Evolutionary conservation across 345 rosid species (phyloP), one percentile per base, ranked within the genome.

Genomic region (Gossypium anomalum): DNA sequence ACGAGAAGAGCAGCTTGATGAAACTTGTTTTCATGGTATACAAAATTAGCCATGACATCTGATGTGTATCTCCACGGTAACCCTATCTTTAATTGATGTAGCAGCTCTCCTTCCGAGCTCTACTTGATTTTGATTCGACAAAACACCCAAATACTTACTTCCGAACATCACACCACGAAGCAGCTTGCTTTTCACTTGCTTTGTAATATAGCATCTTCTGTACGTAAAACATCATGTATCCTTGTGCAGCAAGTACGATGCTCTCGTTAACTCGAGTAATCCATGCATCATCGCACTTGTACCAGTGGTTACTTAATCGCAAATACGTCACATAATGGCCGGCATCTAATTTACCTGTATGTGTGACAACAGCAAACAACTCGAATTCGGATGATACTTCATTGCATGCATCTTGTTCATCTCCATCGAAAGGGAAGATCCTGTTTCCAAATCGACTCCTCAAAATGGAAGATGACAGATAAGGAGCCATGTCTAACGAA

Each of bases 241-340:
- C 92, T 78, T 88, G 87, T 34, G 92, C 87, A 81, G 92, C 89
- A 73, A 89, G 77, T 67, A 88, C 92, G n/a, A 79, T 78, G 70
- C 82, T 87, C 80, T 88, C 92, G 27, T 87, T 82, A 23, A 88
- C 92, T 77, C 57, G 76, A 34, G 87, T 86, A 77, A 88, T 78
- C 92, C 92, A 87, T 34, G 90, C 86, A 83, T 88, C 92, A 56
- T 88, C 92, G 75, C 92, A 88, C 80, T 87, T 88, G 78, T 87
- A 88, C 92, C 92, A 88, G 71, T 80, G 83, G 75, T 87, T 84
- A 78, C 87, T 85, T 52, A 86, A 72, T 51, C 92, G 83, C 78
- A 88, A 70, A 63, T 86, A 88, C 2, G 92, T 88, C 43, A 84
- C 89, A 41, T 87, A 88, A 57, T 88, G 92, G 44, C 92, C 92